phyloP scores from a whole-genome alignment of 768 basidiomycete species.

The Suillus placidus region DNA sequence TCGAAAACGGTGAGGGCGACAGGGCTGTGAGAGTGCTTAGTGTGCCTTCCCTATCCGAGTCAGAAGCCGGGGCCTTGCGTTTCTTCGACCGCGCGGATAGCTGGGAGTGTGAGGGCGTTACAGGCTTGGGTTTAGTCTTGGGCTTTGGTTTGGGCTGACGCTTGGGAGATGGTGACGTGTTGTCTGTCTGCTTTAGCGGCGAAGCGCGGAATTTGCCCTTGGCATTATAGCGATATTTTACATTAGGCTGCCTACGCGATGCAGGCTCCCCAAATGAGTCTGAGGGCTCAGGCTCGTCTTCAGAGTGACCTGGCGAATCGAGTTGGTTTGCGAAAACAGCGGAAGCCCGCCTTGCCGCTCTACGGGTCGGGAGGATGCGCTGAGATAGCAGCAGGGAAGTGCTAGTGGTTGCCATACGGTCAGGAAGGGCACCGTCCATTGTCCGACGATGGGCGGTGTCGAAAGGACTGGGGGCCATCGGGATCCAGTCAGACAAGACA shows the following conservation, averaged over 20 bases:
- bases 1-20: slow-evolving; percentile 32
- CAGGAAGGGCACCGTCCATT: neutral
- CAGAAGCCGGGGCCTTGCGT: slow-evolving; percentile 26
- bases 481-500: neutral
- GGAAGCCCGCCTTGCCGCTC: slow-evolving; percentile 37
- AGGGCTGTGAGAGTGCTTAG: slow-evolving; percentile 14
- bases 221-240: slow-evolving; percentile 37
- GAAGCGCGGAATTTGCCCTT: slow-evolving; percentile 37
- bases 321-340: slow-evolving; percentile 37
- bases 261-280: slow-evolving; percentile 30
- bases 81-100: slow-evolving; percentile 16
- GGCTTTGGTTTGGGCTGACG: slow-evolving; percentile 15
- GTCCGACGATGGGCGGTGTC: neutral
- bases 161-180: slow-evolving; percentile 30
- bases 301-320: slow-evolving; percentile 28
- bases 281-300: slow-evolving; percentile 22
- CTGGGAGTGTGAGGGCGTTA: slow-evolving; percentile 13
- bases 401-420: neutral
- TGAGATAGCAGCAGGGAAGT: slow-evolving; percentile 14
- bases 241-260: slow-evolving; percentile 23
- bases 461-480: neutral
- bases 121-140: slow-evolving; percentile 11
- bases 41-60: slow-evolving; percentile 16
- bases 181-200: slow-evolving; percentile 30
- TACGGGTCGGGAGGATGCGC: slow-evolving; percentile 30